Percentiles rank a stretch among this genome's conserved stretches.
These are phyloP conservation scores for Solanum aculeatissimum DNA, from an alignment of 305 asterid genomes.

Conservation along the genomic window DNA sequence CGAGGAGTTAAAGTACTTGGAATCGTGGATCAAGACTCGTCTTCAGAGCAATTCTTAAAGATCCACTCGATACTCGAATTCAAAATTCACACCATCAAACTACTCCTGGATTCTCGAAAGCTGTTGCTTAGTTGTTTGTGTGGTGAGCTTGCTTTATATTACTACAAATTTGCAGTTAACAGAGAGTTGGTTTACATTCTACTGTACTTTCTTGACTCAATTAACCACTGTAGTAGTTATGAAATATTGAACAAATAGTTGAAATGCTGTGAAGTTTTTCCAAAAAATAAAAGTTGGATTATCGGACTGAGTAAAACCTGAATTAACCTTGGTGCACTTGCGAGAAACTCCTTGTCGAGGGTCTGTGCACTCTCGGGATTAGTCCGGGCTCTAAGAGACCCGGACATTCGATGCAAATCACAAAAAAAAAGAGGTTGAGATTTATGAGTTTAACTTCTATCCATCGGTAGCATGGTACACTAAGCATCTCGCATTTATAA, in stretches of 20 bases:
- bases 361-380: no score
- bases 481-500: neutral
- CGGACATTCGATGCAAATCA: no score
- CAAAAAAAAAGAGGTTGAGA: no score
- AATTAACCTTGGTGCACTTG: no score
- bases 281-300: neutral
- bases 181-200: neutral
- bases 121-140: neutral
- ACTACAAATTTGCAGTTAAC: neutral
- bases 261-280: neutral
- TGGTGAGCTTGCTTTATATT: neutral
- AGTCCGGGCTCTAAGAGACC: no score
- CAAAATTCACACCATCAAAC: neutral
- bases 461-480: rapidly evolving
- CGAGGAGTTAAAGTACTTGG: slow-evolving; percentile 50
- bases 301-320: no score
- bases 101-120: neutral
- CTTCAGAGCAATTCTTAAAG: slow-evolving; percentile 43
- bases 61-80: neutral
- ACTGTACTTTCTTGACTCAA: neutral
- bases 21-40: slow-evolving; percentile 68
- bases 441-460: neutral
- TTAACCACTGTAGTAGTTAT: neutral
- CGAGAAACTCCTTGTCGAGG: no score
- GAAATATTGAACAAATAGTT: neutral